phyloP scores from a whole-genome alignment of 2,329 filamentous ascomycete species.

The Hawksworthiomyces lignivorus region DNA sequence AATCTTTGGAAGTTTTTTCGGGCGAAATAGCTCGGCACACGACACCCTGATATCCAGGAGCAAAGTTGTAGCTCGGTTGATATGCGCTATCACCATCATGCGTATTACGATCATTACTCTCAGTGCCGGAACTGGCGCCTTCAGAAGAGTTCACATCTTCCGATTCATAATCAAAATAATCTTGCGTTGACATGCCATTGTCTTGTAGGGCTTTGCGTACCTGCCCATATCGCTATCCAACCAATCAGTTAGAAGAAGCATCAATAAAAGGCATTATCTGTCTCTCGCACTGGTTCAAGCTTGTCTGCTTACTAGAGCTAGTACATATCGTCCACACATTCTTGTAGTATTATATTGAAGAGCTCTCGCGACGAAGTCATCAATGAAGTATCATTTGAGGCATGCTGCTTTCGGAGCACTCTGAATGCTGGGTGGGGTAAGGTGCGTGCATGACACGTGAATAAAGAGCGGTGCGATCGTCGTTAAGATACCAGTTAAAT shows the following conservation, averaged over 20 bases:
- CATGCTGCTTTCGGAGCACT: too few species aligned
- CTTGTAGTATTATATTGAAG: too few species aligned
- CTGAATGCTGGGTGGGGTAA: too few species aligned
- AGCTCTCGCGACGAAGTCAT: too few species aligned
- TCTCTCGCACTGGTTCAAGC: too few species aligned
- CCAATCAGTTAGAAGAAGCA: neutral
- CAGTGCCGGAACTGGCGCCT: too few species aligned
- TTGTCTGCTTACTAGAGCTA: constrained; percentile 29
- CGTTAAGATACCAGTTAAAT: too few species aligned
- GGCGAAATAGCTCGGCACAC: constrained; percentile 56
- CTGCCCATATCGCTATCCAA: constrained; percentile 61
- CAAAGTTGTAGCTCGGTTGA: constrained; percentile 84
- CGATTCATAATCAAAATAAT: constrained; percentile 62
- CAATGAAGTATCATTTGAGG: too few species aligned
- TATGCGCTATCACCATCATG: constrained; percentile 28
- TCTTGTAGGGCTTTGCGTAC: constrained; percentile 66
- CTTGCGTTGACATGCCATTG: constrained; percentile 27
- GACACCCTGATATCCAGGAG: constrained; percentile 75
- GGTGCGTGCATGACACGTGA: too few species aligned
- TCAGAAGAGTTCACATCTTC: constrained; percentile 56
- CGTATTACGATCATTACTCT: constrained; percentile 19
- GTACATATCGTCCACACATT: constrained; percentile 31
- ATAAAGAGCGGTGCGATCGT: too few species aligned
- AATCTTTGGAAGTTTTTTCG: too few species aligned
- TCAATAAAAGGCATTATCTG: constrained; percentile 12